Conservation (phyloP, 2,329 filamentous ascomycete genomes). For the Didymella exigua region DNA sequence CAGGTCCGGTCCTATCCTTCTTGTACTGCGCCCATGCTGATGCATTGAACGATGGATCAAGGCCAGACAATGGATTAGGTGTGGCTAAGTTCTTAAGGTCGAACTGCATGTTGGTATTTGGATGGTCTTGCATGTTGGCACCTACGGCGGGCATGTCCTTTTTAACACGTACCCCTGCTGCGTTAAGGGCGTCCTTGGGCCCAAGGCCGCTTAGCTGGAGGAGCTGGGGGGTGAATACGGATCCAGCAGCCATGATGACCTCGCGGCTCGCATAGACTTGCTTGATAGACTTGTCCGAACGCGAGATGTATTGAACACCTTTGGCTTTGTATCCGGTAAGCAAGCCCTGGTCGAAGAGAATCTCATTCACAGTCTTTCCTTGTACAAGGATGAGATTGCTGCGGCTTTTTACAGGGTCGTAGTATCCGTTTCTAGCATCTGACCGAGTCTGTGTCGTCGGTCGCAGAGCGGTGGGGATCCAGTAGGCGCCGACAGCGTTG, state of each 20-base stretch:
- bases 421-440: slow-evolving; percentile 39
- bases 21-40: slow-evolving; percentile 37
- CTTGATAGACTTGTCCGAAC: slow-evolving; percentile 23
- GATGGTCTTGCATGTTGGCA: slow-evolving; percentile 44
- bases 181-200: slow-evolving; percentile 27
- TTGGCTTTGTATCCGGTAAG: slow-evolving; percentile 25
- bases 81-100: slow-evolving; percentile 30
- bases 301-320: slow-evolving; percentile 31
- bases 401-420: slow-evolving; percentile 30
- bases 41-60: slow-evolving; percentile 34
- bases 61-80: slow-evolving; percentile 27
- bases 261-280: slow-evolving; percentile 49
- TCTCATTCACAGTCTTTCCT: slow-evolving; percentile 32
- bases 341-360: slow-evolving; percentile 27
- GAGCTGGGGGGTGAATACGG: slow-evolving; percentile 63
- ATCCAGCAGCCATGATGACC: slow-evolving; percentile 64
- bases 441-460: slow-evolving; percentile 41
- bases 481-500: slow-evolving; percentile 36
- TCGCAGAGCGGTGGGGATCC: slow-evolving; percentile 35
- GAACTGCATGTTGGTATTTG: slow-evolving; percentile 27
- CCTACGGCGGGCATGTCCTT: slow-evolving; percentile 38
- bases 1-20: slow-evolving; percentile 33
- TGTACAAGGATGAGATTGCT: slow-evolving; percentile 31
- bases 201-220: slow-evolving; percentile 42
- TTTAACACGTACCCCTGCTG: slow-evolving; percentile 34